Conservation (phyloP, 2,329 filamentous ascomycete genomes). For the Simplicillium aogashimaense region DNA sequence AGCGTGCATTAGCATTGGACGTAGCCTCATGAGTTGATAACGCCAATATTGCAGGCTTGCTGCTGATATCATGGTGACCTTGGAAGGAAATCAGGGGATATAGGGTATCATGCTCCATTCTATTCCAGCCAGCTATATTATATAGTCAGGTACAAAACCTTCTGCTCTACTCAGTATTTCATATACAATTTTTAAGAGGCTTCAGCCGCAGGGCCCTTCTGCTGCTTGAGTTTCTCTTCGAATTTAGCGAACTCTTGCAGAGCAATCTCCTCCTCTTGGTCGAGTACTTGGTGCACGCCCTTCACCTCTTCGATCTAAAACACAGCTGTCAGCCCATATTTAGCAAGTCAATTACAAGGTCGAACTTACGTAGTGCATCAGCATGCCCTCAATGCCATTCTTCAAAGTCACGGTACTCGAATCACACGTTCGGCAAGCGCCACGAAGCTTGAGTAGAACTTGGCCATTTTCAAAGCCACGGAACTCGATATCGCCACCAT, state of each 20-base stretch:
- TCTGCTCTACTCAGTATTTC: too few relatives aligned
- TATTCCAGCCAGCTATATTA: too few relatives aligned
- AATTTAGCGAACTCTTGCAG: slow-evolving; percentile 87
- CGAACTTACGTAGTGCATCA: slow-evolving; percentile 81
- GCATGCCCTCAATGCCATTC: slow-evolving; percentile 96
- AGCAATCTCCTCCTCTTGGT: slow-evolving; percentile 84
- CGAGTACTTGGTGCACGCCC: slow-evolving; percentile 81
- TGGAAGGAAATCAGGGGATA: too few relatives aligned
- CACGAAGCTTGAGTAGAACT: slow-evolving; percentile 78
- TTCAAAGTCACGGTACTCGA: slow-evolving; percentile 94
- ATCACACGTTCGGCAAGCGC: slow-evolving; percentile 91
- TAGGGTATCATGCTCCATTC: too few relatives aligned
- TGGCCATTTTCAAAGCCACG: slow-evolving; percentile 75
- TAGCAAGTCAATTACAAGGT: background rate
- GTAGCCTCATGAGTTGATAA: too few relatives aligned
- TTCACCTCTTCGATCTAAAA: slow-evolving; percentile 86
- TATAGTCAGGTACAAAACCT: too few relatives aligned
- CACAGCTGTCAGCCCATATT: background rate
- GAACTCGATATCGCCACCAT: slow-evolving; percentile 95
- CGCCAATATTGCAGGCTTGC: too few relatives aligned
- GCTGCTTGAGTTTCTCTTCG: slow-evolving; percentile 65
- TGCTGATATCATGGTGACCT: too few relatives aligned
- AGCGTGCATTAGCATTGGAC: too few relatives aligned
- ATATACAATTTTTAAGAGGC: too few relatives aligned
- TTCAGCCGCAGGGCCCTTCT: slow-evolving; percentile 27